These are phyloP conservation scores for Fusarium heterosporum DNA, from an alignment of 2,329 filamentous ascomycete species.

Conservation along the genomic window DNA sequence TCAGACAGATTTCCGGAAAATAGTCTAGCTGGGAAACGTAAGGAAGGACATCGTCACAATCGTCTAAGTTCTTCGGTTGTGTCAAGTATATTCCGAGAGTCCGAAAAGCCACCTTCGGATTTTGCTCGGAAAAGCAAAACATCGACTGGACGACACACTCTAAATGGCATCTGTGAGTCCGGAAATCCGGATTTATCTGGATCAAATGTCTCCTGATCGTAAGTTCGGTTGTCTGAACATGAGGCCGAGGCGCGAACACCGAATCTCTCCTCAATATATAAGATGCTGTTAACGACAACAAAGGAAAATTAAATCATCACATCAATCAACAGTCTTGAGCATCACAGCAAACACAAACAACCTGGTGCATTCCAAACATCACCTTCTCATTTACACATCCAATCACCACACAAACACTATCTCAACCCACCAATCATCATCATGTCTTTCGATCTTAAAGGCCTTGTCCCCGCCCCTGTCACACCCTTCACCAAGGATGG, in stretches of 20 bases:
- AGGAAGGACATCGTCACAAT: background rate
- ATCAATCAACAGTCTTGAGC: background rate
- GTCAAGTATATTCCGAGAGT: background rate
- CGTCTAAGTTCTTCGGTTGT: background rate
- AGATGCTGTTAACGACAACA: slow-evolving; percentile 10
- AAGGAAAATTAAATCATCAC: slow-evolving; percentile 8
- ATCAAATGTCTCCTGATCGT: background rate
- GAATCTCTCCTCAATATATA: slow-evolving; percentile 7
- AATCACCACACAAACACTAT: background rate
- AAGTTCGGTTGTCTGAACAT: slow-evolving; percentile 1
- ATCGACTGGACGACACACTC: too few species aligned
- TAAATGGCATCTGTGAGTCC: accelerated
- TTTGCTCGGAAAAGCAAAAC: slow-evolving; percentile 2
- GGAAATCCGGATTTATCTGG: slow-evolving; percentile 23
- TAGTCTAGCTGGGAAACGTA: background rate
- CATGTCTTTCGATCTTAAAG: slow-evolving; percentile 59
- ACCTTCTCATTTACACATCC: background rate
- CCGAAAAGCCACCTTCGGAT: background rate
- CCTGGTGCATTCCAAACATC: background rate
- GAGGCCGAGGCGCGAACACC: slow-evolving; percentile 19
- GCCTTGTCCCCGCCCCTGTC: slow-evolving; percentile 63
- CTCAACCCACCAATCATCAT: slow-evolving; percentile 7
- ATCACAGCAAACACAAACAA: background rate
- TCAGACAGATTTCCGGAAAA: background rate
- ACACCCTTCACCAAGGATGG: slow-evolving; percentile 63